A percentile compares a stretch with the other conserved stretches of the same genome.
Conservation (phyloP, 2,329 filamentous ascomycete genomes). For the Epichloe baconii region DNA sequence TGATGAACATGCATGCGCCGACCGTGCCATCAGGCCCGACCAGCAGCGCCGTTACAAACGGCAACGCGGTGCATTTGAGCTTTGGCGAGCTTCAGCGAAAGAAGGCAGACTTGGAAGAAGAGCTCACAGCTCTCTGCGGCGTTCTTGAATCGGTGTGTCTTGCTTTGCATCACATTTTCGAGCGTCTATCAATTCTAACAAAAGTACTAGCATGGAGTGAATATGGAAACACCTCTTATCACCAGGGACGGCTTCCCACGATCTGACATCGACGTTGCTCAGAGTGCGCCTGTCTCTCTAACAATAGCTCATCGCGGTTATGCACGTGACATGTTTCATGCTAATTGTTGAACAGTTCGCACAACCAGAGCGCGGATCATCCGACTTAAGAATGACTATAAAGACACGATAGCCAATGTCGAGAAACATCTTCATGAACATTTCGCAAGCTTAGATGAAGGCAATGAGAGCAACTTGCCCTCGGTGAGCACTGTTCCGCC, state of each 20-base stretch:
- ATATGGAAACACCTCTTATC: constrained; percentile 79
- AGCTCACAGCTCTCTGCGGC: constrained; percentile 70
- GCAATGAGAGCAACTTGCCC: constrained; percentile 21
- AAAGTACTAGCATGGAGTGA: constrained; percentile 62
- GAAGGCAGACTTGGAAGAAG: constrained; percentile 74
- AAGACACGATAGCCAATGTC: constrained; percentile 69
- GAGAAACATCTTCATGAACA: constrained; percentile 81
- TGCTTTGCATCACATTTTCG: neutral
- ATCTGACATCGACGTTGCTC: constrained; percentile 86
- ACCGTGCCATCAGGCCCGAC: constrained; percentile 62
- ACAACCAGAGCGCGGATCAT: constrained; percentile 90
- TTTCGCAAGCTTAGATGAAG: constrained; percentile 59
- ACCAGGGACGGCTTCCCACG: constrained; percentile 87
- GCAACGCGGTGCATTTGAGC: constrained; percentile 49
- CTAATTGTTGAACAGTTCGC: constrained; percentile 48
- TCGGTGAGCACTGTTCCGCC: constrained; percentile 11
- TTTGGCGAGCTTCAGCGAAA: constrained; percentile 70
- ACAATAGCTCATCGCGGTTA: neutral
- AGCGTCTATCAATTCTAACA: constrained; percentile 10
- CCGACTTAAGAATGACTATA: constrained; percentile 83
- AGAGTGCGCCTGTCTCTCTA: constrained; percentile 56
- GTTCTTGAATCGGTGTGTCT: constrained; percentile 73
- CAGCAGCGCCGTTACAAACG: constrained; percentile 46
- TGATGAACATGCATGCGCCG: constrained; percentile 48
- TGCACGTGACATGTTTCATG: neutral